phyloP scores from a whole-genome alignment of 345 rosid genomes.

The Leavenworthia alabamica region DNA sequence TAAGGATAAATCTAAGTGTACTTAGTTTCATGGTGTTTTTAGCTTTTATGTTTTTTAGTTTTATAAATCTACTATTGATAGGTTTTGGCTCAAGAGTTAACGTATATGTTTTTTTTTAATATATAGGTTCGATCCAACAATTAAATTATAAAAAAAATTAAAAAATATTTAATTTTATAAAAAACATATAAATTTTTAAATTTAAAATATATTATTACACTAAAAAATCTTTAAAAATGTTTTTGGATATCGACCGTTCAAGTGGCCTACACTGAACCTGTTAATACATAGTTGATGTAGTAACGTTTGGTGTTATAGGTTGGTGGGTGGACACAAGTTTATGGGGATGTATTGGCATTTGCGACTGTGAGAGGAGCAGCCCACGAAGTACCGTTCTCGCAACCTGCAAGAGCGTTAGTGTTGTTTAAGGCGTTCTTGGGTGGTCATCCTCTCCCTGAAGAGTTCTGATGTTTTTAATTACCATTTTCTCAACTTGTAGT shows the following conservation, averaged over 20 bases:
- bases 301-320: constrained; percentile 46
- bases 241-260: too few relatives aligned
- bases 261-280: too few relatives aligned
- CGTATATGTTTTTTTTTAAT: too few relatives aligned
- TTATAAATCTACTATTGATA: not conserved
- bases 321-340: constrained; percentile 96
- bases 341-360: constrained; percentile 58
- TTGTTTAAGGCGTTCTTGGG: constrained; percentile 63
- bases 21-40: not conserved
- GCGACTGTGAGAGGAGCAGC: constrained; percentile 93
- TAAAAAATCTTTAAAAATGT: too few relatives aligned
- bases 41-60: too few relatives aligned
- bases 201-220: too few relatives aligned
- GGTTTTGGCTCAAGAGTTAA: not conserved
- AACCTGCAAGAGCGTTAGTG: constrained; percentile 76
- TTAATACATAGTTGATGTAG: too few relatives aligned
- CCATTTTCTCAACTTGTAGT: not conserved
- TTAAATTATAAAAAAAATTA: too few relatives aligned
- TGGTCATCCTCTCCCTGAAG: constrained; percentile 58
- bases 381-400: constrained; percentile 90
- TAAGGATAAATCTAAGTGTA: not conserved
- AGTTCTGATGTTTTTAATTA: constrained; percentile 48
- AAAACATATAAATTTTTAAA: too few relatives aligned
- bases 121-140: too few relatives aligned
- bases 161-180: too few relatives aligned